Percentiles rank a stretch among this genome's conserved stretches.
Conservation (phyloP, 805 yeast species). For the Kodamaea restingae region DNA sequence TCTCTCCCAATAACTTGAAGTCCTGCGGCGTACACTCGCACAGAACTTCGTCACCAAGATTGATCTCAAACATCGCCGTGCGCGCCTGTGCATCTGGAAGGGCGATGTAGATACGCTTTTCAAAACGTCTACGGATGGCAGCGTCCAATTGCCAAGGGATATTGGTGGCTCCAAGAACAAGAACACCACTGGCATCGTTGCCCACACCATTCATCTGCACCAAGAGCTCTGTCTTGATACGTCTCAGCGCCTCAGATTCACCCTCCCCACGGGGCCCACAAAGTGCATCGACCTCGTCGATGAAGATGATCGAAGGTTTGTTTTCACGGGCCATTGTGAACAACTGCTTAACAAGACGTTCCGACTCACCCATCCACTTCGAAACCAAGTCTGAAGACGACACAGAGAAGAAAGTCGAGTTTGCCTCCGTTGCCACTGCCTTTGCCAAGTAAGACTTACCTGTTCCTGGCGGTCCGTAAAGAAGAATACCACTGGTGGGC, state of each 20-base stretch:
- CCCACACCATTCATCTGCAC: constrained; percentile 99
- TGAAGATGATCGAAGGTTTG: constrained; percentile 92
- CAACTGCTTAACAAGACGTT: constrained; percentile 89
- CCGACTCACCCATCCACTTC: constrained; percentile 99
- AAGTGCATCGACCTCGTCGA: constrained; percentile 96
- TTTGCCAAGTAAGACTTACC: constrained; percentile 96
- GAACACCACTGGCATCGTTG: constrained; percentile 85
- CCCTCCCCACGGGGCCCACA: constrained; percentile 99
- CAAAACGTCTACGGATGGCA: constrained; percentile 95
- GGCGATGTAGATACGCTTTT: constrained; percentile 89
- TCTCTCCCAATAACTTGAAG: constrained; percentile 72
- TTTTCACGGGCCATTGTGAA: constrained; percentile 95
- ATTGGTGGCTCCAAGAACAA: constrained; percentile 95
- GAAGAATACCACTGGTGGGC: constrained; percentile 84
- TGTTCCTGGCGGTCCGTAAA: constrained; percentile 86
- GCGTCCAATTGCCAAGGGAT: constrained; percentile 99
- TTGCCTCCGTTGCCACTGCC: constrained; percentile 98
- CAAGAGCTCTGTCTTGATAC: constrained; percentile 91
- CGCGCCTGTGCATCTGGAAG: constrained; percentile 93
- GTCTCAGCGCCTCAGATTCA: constrained; percentile 91
- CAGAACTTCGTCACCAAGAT: constrained; percentile 79
- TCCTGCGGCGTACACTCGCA: constrained; percentile 73
- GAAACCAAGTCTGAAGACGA: constrained; percentile 95
- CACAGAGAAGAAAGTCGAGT: constrained; percentile 93
- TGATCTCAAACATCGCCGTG: constrained; percentile 87